These are phyloP conservation scores for Mycena epipterygia DNA, from an alignment of 768 basidiomycete species.

Conservation along the genomic window DNA sequence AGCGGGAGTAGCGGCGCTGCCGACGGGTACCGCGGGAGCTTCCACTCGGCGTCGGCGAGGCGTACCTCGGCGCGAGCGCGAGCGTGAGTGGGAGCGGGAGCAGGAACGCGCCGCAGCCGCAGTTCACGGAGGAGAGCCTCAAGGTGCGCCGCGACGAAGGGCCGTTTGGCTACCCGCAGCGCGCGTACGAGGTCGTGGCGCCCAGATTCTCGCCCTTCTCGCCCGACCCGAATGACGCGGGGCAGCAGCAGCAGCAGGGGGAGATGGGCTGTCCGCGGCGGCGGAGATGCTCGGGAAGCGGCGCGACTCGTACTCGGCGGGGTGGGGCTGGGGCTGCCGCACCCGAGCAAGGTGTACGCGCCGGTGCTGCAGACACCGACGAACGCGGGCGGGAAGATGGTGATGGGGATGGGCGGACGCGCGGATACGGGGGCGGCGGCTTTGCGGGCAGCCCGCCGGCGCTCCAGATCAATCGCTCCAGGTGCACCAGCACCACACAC, in stretches of 20 bases:
- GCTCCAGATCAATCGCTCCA: conserved; percentile 55
- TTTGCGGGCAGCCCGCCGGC: too few species aligned
- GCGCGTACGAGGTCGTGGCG: conserved; percentile 30
- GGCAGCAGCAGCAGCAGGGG: conserved; percentile 28
- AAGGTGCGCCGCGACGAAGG: conserved; percentile 32
- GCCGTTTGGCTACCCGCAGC: conserved; percentile 28
- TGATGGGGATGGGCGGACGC: conserved; percentile 57
- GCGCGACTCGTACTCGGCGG: conserved; percentile 51
- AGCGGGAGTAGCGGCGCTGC: conserved; percentile 18
- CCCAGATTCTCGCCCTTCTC: conserved; percentile 81
- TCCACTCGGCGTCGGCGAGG: too few species aligned
- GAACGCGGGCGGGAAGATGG: conserved; percentile 51
- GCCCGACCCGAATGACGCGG: conserved; percentile 75
- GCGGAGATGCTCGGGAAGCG: conserved; percentile 42
- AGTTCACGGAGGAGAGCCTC: conserved; percentile 44
- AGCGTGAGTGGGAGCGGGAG: too few species aligned
- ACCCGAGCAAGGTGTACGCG: conserved; percentile 64
- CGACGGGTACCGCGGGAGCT: too few species aligned
- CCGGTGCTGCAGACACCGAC: conserved; percentile 56
- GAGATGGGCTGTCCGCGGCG: conserved; percentile 27
- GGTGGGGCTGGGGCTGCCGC: too few species aligned
- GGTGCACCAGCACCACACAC: conserved; percentile 53
- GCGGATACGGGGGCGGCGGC: conserved; percentile 61
- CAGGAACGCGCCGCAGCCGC: conserved; percentile 46
- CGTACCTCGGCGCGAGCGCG: too few species aligned